A percentile compares a stretch with the other conserved stretches of the same genome.
Evolutionary conservation across 371 early-diverging fungal genomes (phyloP).

Genomic region (Furculomyces boomerangus): DNA sequence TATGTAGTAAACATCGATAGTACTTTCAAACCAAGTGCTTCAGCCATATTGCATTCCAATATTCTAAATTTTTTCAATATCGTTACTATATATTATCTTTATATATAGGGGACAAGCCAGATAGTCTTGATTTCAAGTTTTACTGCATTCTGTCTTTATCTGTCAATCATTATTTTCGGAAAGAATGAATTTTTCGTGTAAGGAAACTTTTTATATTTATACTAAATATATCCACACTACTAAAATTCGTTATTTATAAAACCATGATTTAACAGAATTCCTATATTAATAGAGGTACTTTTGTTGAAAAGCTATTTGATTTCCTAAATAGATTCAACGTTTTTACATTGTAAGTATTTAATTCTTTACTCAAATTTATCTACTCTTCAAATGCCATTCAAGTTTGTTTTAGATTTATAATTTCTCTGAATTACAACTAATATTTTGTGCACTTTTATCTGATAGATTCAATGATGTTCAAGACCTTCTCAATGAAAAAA

Average conservation of each 20-base stretch:
- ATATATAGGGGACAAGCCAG: not conserved
- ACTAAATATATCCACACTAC: not conserved
- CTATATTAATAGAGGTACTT: not conserved
- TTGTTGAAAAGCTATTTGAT: slow-evolving; percentile 1
- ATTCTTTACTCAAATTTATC: not conserved
- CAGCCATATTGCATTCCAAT: not conserved
- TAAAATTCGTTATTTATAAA: not conserved
- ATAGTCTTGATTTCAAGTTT: not conserved
- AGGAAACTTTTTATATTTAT: not conserved
- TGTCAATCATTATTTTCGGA: slow-evolving; percentile 2
- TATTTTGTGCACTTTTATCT: not conserved
- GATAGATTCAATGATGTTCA: not conserved
- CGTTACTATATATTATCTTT: not conserved
- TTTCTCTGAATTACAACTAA: not conserved
- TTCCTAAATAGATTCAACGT: not conserved
- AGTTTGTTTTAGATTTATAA: not conserved
- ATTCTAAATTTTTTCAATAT: not conserved
- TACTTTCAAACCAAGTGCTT: not conserved
- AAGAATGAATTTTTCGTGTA: slow-evolving; percentile 2
- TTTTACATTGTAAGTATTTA: not conserved
- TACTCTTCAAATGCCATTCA: not conserved
- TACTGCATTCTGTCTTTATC: not conserved
- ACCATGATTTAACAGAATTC: not conserved
- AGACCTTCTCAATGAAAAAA: not conserved
- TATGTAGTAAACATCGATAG: not conserved